Base-by-base conservation (phyloP, 257 asterid species). In the Lithospermum erythrorhizon region DNA sequence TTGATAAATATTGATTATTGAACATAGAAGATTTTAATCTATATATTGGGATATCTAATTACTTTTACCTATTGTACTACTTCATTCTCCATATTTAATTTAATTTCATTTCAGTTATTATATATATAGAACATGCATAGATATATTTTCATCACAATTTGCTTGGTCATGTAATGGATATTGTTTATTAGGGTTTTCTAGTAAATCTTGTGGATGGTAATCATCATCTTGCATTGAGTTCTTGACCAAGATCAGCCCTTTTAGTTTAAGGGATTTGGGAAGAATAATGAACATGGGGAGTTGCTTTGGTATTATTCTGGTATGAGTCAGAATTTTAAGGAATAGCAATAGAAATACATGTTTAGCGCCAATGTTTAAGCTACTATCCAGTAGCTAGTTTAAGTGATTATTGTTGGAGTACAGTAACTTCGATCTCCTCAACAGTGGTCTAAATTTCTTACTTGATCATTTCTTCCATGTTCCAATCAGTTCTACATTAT, bases 141-240 rank as follows among this genome's bases (percentile, higher is more conserved):
- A 32, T 5, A 9, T 14, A 41, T 14, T 41, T 41, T 14, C 49
- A 41, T 41, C 49, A 41, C 5, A 41, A 41, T 41, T 41, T 37
- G 48, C 2, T 37, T 1, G 9, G 9, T n/a, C n/a, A n/a, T n/a
- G 48, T 37, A 37, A 41, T 41, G 18, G 23, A 17, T 60, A 53
- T n/a, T 5, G 37, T 32, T 59, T 72, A 63, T 77, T 77, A 73
- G 77, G 82, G 75, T 77, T 77, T 77, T 64, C 59, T 48, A 15
- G 52, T n/a, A 59, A 13, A 41, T 41, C 16, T 41, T 41, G 49
- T 41, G 18, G 13, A 3, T 41, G 17, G 49, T 41, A 41, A 18
- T 41, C 18, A 13, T 41, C 32, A n/a, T n/a, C n/a, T n/a, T n/a
- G 32, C 6, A 6, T 27, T 27, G 32, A 27, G 27, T 7, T 27